Conservation (phyloP, 2,329 filamentous ascomycete genomes). For the Didymella lethalis region DNA sequence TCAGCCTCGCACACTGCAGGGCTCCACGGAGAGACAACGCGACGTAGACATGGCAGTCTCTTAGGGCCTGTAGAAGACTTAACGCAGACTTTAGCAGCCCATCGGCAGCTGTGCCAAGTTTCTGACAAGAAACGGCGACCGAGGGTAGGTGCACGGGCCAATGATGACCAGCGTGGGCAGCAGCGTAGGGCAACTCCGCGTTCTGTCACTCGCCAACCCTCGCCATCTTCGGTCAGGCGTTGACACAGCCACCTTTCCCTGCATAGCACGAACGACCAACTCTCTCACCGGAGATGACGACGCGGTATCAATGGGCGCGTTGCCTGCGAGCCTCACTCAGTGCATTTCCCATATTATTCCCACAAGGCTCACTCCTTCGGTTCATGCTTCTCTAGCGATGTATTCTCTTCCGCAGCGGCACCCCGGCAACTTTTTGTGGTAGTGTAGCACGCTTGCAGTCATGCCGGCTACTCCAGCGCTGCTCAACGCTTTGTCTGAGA, state of each 20-base stretch:
- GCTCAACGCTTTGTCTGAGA: slow-evolving; percentile 13
- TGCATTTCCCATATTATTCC: slow-evolving; percentile 15
- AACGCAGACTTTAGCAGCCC: slow-evolving; percentile 2
- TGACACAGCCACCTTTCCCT: slow-evolving; percentile 19
- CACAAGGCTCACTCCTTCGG: slow-evolving; percentile 19
- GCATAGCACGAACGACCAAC: slow-evolving; percentile 17
- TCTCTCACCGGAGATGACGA: slow-evolving; percentile 30
- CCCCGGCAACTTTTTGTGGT: slow-evolving; percentile 14
- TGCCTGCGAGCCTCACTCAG: slow-evolving; percentile 27
- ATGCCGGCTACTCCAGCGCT: slow-evolving; percentile 44
- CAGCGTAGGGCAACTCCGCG: slow-evolving; percentile 1
- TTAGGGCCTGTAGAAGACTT: neutral
- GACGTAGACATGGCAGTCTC: slow-evolving; percentile 1
- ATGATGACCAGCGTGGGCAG: neutral
- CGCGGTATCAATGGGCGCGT: slow-evolving; percentile 10
- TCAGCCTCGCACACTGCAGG: neutral
- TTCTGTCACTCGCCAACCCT: slow-evolving; percentile 9
- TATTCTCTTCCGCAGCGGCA: slow-evolving; percentile 16
- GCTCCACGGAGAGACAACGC: neutral
- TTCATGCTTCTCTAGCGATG: slow-evolving; percentile 11
- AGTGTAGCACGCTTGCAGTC: slow-evolving; percentile 44
- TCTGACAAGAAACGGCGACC: slow-evolving; percentile 5
- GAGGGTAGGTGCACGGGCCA: slow-evolving; percentile 2
- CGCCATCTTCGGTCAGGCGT: slow-evolving; percentile 6
- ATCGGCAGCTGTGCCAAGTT: slow-evolving; percentile 4